These are phyloP conservation scores for Irpex sp. DNA, from an alignment of 1,284 basidiomycete genomes.

Conservation along the genomic window DNA sequence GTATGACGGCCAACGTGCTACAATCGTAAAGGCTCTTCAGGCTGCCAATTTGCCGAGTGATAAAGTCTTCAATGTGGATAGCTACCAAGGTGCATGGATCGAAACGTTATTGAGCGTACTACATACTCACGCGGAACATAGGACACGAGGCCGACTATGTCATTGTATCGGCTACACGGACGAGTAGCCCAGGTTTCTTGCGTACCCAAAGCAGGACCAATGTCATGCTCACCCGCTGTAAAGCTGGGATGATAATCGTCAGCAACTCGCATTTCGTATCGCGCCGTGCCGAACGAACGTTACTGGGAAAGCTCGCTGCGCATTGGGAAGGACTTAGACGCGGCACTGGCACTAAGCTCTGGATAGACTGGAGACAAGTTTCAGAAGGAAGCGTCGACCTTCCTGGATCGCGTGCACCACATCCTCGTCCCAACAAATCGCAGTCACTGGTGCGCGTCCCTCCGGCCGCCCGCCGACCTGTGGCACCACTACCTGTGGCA, in stretches of 20 bases:
- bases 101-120: neutral
- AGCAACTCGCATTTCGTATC: constrained; percentile 34
- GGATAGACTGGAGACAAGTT: constrained; percentile 21
- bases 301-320: constrained; percentile 30
- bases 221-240: constrained; percentile 46
- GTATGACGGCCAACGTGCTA: constrained; percentile 42
- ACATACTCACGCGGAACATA: constrained; percentile 10
- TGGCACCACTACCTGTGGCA: no score
- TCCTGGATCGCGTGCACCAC: constrained; percentile 14
- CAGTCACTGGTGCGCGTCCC: neutral
- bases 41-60: constrained; percentile 32
- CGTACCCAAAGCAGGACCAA: constrained; percentile 37
- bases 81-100: constrained; percentile 38
- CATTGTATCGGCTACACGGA: constrained; percentile 41
- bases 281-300: constrained; percentile 24
- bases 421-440: neutral
- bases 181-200: constrained; percentile 39
- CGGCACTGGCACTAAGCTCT: constrained; percentile 3
- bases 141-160: constrained; percentile 43
- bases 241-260: constrained; percentile 39
- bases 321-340: constrained; percentile 17
- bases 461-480: neutral
- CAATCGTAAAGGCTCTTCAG: constrained; percentile 32
- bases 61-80: constrained; percentile 42
- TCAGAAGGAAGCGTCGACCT: constrained; percentile 15